These are phyloP conservation scores for Solioccasus polychromus DNA, from an alignment of 768 basidiomycete species.

Conservation along the genomic window DNA sequence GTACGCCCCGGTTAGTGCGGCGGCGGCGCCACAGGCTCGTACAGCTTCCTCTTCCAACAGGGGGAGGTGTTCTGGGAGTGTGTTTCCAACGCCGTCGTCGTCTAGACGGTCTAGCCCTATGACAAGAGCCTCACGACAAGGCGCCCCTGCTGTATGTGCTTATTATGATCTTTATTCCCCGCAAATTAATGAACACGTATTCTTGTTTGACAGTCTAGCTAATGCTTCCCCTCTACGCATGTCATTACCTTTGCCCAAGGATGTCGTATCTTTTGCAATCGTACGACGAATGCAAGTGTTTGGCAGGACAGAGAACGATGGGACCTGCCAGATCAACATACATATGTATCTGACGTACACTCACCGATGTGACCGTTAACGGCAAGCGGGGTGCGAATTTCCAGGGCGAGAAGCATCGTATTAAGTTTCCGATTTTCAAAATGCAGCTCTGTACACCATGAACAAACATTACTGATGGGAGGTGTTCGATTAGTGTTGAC, in stretches of 20 bases:
- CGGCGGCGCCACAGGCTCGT: conserved; percentile 19
- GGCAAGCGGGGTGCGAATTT: conserved; percentile 19
- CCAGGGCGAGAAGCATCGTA: conserved; percentile 29
- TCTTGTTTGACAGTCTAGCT: conserved; percentile 11
- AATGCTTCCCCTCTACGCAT: neutral
- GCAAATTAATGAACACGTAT: conserved; percentile 27
- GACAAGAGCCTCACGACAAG: conserved; percentile 28
- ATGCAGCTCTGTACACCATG: too few relatives aligned
- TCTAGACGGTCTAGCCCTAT: conserved; percentile 35
- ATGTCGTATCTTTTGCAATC: neutral
- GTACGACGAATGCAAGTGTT: neutral
- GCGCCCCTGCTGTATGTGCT: conserved; percentile 23
- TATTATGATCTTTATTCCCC: conserved; percentile 14
- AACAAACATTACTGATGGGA: conserved; percentile 23
- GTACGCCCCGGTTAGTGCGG: conserved; percentile 3
- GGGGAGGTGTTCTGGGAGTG: conserved; percentile 25
- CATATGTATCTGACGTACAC: too few relatives aligned
- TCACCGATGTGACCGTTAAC: too few relatives aligned
- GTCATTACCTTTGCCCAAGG: neutral
- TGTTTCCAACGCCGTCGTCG: conserved; percentile 29
- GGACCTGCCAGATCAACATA: too few relatives aligned
- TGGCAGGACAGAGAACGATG: neutral
- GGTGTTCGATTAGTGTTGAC: conserved; percentile 10
- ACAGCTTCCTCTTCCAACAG: conserved; percentile 24
- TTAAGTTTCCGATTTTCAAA: conserved; percentile 34